Evolutionary conservation across 2,329 filamentous ascomycete species (phyloP), one percentile per base, ranked within the genome.

Genomic region (Exophiala mesophila): DNA sequence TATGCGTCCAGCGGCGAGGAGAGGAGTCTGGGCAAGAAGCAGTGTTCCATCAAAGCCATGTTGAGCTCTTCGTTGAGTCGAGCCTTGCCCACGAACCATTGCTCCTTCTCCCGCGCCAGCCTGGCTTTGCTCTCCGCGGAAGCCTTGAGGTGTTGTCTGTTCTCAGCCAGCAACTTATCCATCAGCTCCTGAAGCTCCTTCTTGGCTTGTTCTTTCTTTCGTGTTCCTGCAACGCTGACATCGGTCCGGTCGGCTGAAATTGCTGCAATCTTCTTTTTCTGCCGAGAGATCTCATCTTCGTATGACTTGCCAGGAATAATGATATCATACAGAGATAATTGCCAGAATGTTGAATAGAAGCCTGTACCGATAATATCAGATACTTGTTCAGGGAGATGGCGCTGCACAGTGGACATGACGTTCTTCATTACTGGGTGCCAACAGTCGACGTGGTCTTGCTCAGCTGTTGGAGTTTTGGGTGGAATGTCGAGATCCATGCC

Each of bases 301-400:
- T 98, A 98, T 47, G 83, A 85, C 23, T 80, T 75, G 48, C 79
- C 79, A 1, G 86, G 85, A 50, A 89, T 80, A 43, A 79, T 77
- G 44, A 96, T 71, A 60, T 98, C 90, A 33, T 85, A 81, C 3
- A 94, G 75, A 19, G 88, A 82, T 9, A 96, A 72, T 37, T 89
- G 83, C 92, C 92, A 98, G 65, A 98, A 98, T 0, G 85, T 85
- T 31, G 85, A 79, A 58, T 88, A 96, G 61, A 96, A 90, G 20
- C 85, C 80, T 1, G 88, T 73, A 31, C 80, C 88, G 38, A 96
- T 76, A 36, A 77, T 78, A 8, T 77, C 70, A 73, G 83, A 88
- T 4, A 80, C 76, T 5, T 78, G 74, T 2, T 76, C 64, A 1
- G 84, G 77, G 8, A 87, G 61, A 0, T 76, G 68, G 4, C 70